Evolutionary conservation across 495 filamentous ascomycete genomes (phyloP), one percentile per base, ranked within the genome.

Genomic region (Symbiotaphrina buchneri): DNA sequence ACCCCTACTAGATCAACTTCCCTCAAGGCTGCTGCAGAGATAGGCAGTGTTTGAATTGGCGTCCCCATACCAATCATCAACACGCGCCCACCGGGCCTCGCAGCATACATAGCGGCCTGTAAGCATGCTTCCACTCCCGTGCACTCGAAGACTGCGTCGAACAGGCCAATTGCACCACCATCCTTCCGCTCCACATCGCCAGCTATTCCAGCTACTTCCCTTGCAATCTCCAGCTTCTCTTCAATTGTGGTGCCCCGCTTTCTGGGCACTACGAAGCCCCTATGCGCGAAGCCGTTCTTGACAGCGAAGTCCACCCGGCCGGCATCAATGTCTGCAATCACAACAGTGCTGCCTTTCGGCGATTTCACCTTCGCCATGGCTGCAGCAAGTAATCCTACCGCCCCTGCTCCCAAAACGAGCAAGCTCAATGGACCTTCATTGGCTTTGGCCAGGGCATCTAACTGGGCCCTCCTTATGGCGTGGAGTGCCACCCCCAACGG

Each of bases 41-140:
- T 61, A 3, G 82, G 82, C 4, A 92, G 55, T 0, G 78, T 90
- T 54, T 87, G 78, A 25, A 90, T 65, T 0, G 84, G 83, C 3
- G 70, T 79, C n/a, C 84, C 84, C 81, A 93, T 93, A 3, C 84
- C 84, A 14, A 94, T 73, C 53, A 91, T 71, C 40, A 93, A 68
- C 22, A 93, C 59, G 38, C 74, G 71, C 6, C 82, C 80, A 7
- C 83, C 84, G 0, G 84, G 59, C 5, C 65, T 59, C 8, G 79
- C 72, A 5, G 76, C 46, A 40, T 85, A 91, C 26, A 94, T 79
- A 2, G 73, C 68, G 1, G 82, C 75, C 48, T 92, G 81, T 40
- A 87, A 69, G 46, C 81, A 90, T 2, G 71, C 57, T 21, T 83
- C 79, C 31, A 85, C 81, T 27, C 84, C 84, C 0, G 84, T 93